phyloP scores from a whole-genome alignment of 306 rosid species.

The Lathyrus sativus region DNA sequence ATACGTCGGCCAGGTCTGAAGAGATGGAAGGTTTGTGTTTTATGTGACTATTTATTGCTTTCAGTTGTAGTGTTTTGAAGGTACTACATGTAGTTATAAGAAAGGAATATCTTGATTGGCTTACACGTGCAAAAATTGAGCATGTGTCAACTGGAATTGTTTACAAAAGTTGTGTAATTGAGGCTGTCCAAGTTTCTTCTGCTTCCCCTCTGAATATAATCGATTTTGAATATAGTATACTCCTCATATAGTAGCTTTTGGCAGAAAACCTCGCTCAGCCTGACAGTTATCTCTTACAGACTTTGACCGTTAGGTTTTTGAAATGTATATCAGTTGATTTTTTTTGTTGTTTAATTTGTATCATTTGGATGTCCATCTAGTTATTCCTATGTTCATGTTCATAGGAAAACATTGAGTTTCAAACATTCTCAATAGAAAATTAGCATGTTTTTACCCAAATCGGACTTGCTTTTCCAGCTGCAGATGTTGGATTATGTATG shows the following conservation, averaged over 20 bases:
- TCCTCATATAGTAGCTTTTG: conserved; percentile 1
- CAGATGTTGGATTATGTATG: conserved; percentile 12
- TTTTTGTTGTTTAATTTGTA: conserved; percentile 15
- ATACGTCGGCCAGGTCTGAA: conserved; percentile 78
- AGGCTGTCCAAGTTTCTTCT: conserved; percentile 7
- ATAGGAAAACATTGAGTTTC: conserved; percentile 16
- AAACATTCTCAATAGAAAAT: conserved; percentile 9
- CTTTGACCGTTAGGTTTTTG: conserved; percentile 9
- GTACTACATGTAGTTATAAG: conserved; percentile 10
- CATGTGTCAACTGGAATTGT: neutral
- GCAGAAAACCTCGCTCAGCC: conserved; percentile 3
- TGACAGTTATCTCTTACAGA: conserved; percentile 17
- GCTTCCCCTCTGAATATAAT: neutral
- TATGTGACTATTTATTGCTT: conserved; percentile 6
- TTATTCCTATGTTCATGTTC: conserved; percentile 8
- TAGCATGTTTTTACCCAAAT: conserved; percentile 4
- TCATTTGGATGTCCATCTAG: conserved; percentile 10
- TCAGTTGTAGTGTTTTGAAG: conserved; percentile 23
- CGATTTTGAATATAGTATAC: conserved; percentile 7
- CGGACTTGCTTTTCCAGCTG: conserved; percentile 7
- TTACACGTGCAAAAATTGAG: conserved; percentile 14
- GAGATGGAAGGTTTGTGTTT: conserved; percentile 77
- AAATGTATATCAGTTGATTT: neutral
- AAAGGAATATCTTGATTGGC: conserved; percentile 15
- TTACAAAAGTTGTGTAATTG: conserved; percentile 24